Percentiles rank a stretch among this genome's conserved stretches.
These are phyloP conservation scores for Colletotrichum scovillei DNA, from an alignment of 2,329 filamentous ascomycete species.

Conservation along the genomic window DNA sequence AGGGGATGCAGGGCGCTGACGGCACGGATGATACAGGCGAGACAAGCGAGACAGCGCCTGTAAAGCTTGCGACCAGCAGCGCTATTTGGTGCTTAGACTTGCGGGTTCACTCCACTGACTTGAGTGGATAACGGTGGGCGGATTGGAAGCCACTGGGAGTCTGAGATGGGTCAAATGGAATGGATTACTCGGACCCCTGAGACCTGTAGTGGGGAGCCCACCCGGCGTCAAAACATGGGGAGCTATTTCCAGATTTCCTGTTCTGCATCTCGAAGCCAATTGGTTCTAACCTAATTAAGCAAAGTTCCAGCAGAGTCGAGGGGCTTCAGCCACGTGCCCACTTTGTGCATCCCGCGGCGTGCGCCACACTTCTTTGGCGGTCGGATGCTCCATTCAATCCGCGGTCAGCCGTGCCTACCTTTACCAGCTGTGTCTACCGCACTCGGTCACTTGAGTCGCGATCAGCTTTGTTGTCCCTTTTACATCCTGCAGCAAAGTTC, in stretches of 20 bases:
- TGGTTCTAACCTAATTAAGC: background rate
- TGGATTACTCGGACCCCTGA: constrained; percentile 14
- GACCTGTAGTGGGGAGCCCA: constrained; percentile 19
- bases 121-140: background rate
- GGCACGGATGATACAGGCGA: constrained; percentile 8
- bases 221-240: constrained; percentile 5
- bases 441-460: constrained; percentile 5
- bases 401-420: background rate
- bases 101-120: background rate
- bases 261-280: background rate
- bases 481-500: constrained; percentile 21
- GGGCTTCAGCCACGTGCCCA: background rate
- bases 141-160: background rate
- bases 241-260: constrained; percentile 14
- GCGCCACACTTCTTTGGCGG: constrained; percentile 4
- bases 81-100: constrained; percentile 20
- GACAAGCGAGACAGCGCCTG: constrained; percentile 23
- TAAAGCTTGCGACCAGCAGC: constrained; percentile 16
- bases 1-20: constrained; percentile 20
- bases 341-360: background rate
- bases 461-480: constrained; percentile 5
- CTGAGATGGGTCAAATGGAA: background rate
- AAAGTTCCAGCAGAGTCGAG: background rate
- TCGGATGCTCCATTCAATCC: constrained; percentile 9
- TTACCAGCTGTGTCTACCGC: background rate